Base-by-base conservation (phyloP, 179 eudicot genomes). In the Patellifolia procumbens region DNA sequence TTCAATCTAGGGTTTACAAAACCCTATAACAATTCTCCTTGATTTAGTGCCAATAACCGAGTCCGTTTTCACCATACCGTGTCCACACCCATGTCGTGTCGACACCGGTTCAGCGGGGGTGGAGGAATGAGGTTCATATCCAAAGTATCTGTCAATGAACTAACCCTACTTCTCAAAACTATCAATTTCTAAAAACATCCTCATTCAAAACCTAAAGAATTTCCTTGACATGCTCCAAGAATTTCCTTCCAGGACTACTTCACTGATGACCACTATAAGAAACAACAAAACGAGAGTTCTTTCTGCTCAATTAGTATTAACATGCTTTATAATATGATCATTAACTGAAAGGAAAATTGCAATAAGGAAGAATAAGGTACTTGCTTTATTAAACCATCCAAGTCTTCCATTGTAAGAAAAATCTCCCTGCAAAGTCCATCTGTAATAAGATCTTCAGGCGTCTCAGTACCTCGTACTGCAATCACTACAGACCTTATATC, bases 401-500 rank as follows among this genome's bases (percentile, higher is more conserved):
- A 73, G 67, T 91, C 97, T 72, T 87, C 87, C 56, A 66, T 31
- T 42, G 88, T 88, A 51, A 91, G 88, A 63, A 77, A 60, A 79
- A 87, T 88, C 83, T 91, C 97, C 78, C 91, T 88, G 83, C 97
- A 81, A 66, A 90, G 80, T 65, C 91, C 97, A 80, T 91, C 94
- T 29, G 93, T 91, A 77, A 91, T 85, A 49, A 91, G 94, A 81
- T 91, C 97, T 82, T 91, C 97, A 51, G 92, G 94, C 49, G 91
- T 91, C 85, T 91, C 97, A 43, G 97, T 91, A 39, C 97, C 97
- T 58, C 94, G 84, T 70, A 91, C 88, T 51, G 92, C 85, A 80
- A 91, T 86, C 75, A 91, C 88, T 52, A 91, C 81, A 73, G 90
- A 83, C 37, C 82, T 87, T 65, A 80, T 76, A 77, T 82, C 83